Evolutionary conservation across 768 basidiomycete species (phyloP).

Genomic region (Termitomyces sp.): DNA sequence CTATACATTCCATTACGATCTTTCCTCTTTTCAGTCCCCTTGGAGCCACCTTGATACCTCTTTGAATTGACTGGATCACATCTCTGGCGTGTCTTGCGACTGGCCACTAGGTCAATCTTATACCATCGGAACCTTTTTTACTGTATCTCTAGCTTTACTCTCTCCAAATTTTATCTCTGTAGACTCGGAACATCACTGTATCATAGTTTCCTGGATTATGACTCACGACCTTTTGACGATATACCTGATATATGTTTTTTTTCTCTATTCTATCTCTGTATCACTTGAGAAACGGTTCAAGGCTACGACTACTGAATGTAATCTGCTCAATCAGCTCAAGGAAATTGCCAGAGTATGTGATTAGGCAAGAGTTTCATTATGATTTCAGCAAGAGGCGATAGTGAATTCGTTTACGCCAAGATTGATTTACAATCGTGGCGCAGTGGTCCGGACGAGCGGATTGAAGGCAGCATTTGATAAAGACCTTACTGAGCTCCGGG

Average conservation of each 20-base stretch:
- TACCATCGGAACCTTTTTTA: neutral
- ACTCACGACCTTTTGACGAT: neutral
- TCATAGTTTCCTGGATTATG: neutral
- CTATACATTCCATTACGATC: slow-evolving; percentile 2
- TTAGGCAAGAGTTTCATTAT: neutral
- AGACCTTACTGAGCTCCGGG: neutral
- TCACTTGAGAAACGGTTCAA: neutral
- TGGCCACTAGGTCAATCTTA: neutral
- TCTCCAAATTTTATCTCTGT: neutral
- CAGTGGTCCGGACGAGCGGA: neutral
- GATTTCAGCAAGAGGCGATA: no score
- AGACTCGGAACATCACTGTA: neutral
- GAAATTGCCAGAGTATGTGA: no score
- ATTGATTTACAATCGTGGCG: no score
- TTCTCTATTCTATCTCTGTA: neutral
- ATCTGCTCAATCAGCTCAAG: no score
- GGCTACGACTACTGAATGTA: neutral
- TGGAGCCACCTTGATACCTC: slow-evolving; percentile 3
- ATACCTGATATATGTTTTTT: neutral
- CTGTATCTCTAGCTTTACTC: neutral
- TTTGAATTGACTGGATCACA: neutral
- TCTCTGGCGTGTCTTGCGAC: neutral
- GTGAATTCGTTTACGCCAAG: no score
- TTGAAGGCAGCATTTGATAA: neutral
- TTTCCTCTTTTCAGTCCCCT: neutral